Conservation (phyloP, 192 early-diverging fungal genomes). For the Mortierella antarctica region DNA sequence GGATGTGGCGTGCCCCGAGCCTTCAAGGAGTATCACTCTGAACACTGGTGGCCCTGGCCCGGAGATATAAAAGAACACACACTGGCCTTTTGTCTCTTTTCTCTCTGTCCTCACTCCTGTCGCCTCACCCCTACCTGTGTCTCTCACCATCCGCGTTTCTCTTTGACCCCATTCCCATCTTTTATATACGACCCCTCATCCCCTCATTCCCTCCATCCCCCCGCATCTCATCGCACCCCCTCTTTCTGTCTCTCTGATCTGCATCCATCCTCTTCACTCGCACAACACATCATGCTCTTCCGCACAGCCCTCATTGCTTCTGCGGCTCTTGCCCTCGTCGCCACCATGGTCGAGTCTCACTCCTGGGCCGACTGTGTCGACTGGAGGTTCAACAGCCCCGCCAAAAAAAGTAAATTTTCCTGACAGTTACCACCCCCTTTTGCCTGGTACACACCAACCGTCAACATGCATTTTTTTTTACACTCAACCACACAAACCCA, state of each 20-base stretch:
- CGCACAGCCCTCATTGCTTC: conserved; percentile 27
- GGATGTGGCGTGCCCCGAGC: too few species aligned
- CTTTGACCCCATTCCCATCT: too few species aligned
- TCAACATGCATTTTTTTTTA: too few species aligned
- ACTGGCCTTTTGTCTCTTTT: neutral
- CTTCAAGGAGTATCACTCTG: too few species aligned
- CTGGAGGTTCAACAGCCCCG: conserved; percentile 39
- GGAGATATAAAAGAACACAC: too few species aligned
- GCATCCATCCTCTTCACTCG: neutral
- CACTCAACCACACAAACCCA: too few species aligned
- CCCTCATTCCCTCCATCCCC: neutral
- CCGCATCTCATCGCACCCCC: neutral
- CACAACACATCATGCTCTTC: conserved; percentile 22
- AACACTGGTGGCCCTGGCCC: too few species aligned
- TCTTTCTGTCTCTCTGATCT: neutral
- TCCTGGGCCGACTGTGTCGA: conserved; percentile 54
- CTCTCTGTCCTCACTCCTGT: neutral
- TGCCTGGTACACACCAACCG: neutral
- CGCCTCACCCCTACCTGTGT: neutral
- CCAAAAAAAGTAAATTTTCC: conserved; percentile 27
- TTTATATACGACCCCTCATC: neutral
- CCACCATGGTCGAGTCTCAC: conserved; percentile 32
- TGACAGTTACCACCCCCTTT: neutral
- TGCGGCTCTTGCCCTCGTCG: conserved; percentile 30
- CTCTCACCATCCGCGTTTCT: too few species aligned